Conservation (phyloP, 2,329 filamentous ascomycete genomes). For the Alternaria arbusti region DNA sequence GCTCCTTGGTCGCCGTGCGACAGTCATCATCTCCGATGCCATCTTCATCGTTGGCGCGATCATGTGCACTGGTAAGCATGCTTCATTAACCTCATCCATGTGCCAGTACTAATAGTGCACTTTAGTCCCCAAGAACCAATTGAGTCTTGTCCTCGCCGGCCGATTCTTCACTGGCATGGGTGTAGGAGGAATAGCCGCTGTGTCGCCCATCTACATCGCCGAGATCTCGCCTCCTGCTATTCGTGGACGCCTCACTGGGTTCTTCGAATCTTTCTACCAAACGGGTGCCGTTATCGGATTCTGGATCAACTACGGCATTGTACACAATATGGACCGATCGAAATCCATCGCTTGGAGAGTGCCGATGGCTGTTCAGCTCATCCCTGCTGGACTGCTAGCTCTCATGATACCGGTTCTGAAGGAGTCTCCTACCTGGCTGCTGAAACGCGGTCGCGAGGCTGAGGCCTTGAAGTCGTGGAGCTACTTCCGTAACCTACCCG, state of each 20-base stretch:
- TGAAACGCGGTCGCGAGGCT: constrained; percentile 41
- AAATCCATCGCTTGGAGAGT: constrained; percentile 67
- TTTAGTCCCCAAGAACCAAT: constrained; percentile 37
- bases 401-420: constrained; percentile 43
- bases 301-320: constrained; percentile 52
- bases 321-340: constrained; percentile 51
- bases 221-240: constrained; percentile 64
- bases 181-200: constrained; percentile 48
- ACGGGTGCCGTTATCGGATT: constrained; percentile 60
- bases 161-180: constrained; percentile 49
- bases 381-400: constrained; percentile 48
- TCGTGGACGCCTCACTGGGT: constrained; percentile 68
- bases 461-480: constrained; percentile 51
- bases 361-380: constrained; percentile 60
- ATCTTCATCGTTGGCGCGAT: constrained; percentile 54
- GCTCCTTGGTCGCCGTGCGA: constrained; percentile 58
- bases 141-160: constrained; percentile 52
- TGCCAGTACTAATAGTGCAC: not conserved
- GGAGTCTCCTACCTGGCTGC: constrained; percentile 44
- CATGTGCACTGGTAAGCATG: constrained; percentile 38
- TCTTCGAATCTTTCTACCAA: constrained; percentile 71
- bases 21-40: constrained; percentile 55
- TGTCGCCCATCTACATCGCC: constrained; percentile 47
- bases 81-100: too few species aligned
- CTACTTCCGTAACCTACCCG: constrained; percentile 55